Base-by-base conservation (phyloP, 192 early-diverging fungal genomes). In the Umbelopsis isabellina region DNA sequence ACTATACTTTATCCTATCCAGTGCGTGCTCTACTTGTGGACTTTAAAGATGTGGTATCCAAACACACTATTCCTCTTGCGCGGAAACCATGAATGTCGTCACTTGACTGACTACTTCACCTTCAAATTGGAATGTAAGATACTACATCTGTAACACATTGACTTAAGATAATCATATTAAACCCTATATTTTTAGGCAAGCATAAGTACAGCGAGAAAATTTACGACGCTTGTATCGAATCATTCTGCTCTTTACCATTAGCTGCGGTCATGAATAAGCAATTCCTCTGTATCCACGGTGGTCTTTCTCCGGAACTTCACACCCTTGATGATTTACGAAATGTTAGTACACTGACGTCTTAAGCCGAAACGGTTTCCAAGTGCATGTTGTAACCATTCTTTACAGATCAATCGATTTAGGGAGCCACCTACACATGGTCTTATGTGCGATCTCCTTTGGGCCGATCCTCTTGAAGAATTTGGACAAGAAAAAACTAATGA, bases 71-170 rank as follows among this genome's bases (percentile, higher is more conserved):
- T 93, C 74, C 83, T 98, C 79, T 81, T 98, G 41, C 92, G 97
- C 41, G 97, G 97, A 69, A 97, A 98, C 80, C 95, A 98, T 78
- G 97, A 98, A 79, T 97, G 95, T 79, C 86, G 94, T 69, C 97
- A 98, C 76, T 87, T 98, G 82, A 98, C 97, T 8, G 94, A 97
- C 72, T 97, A 97, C 77, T 98, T 97, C 76, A 97, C 95, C 2
- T 98, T 98, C 82, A 95, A 97, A 84, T 83, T 92, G n/a, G 97
- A 98, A 85, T 96, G 97, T 94, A 85, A 82, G 85, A 53, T 2
- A 23, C 21, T 41, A n/a, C n/a, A 25, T 23, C 22, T 51, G 23
- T 67, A 27, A 35, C 45, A 48, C 30, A 35, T 46, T 18, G 2
- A 49, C 4, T 30, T 22, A 12, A 12, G 8, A 11, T 13, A 27